Percentiles rank a stretch among this genome's conserved stretches.
Conservation (phyloP, 1,139 yeast genomes). For the Geotrichum reessii region DNA sequence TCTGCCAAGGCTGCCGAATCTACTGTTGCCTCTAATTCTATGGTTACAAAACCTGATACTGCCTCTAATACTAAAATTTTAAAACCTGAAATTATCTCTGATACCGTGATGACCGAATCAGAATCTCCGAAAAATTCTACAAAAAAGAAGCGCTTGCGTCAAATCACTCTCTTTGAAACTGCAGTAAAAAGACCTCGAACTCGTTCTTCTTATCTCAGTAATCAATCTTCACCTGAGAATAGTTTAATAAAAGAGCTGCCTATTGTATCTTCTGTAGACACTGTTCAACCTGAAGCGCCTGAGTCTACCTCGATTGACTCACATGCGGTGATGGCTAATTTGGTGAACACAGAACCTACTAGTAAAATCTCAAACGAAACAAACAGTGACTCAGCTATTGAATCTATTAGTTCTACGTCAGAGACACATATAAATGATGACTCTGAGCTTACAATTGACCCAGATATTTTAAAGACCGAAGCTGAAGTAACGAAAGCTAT, state of each 20-base stretch:
- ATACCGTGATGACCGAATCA: neutral
- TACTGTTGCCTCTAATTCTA: neutral
- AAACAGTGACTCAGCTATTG: neutral
- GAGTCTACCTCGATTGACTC: neutral
- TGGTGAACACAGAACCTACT: neutral
- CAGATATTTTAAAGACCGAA: slow-evolving; percentile 1
- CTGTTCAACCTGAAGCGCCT: neutral
- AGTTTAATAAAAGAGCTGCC: neutral
- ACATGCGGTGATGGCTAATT: neutral
- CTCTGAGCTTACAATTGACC: neutral
- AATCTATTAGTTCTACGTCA: neutral
- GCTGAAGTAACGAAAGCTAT: slow-evolving; percentile 6
- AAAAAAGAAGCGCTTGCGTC: neutral
- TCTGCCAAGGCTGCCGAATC: neutral
- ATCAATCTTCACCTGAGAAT: slow-evolving; percentile 17
- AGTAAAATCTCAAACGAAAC: neutral
- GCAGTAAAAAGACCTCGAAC: neutral
- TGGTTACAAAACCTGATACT: neutral
- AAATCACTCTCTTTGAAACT: neutral
- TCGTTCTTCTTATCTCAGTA: slow-evolving; percentile 23
- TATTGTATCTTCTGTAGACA: neutral
- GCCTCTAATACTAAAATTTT: neutral
- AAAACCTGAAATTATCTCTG: neutral
- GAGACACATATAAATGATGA: neutral
- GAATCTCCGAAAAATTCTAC: neutral